Evolutionary conservation across 2,329 filamentous ascomycete genomes (phyloP), one percentile per base, ranked within the genome.

Genomic region (Setomelanomma holmii): DNA sequence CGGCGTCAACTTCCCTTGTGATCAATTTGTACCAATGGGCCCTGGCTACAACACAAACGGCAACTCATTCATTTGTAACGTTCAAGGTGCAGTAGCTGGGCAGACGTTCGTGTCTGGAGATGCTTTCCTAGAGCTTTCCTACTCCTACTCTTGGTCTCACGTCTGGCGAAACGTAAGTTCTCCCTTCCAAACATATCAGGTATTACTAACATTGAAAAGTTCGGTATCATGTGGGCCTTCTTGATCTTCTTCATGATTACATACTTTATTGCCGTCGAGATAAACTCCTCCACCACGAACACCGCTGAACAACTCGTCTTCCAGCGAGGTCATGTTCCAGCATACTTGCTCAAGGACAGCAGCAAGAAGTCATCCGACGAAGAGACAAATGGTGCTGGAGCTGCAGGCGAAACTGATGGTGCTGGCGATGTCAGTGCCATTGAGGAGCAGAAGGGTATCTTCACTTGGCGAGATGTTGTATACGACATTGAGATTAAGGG

Each of bases 251-350:
- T 90, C 75, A 83, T 87, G 75, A 51, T 73, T 3, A 60, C 87
- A 1, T 90, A 91, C 73, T 82, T 90, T 44, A 40, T 83, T 14
- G 84, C 84, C 0, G 82, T 83, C 0, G 88, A 91, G 64, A 58
- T 88, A 60, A 89, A 89, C 71, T 86, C 87, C 0, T 78, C 82
- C 1, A 84, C 82, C 0, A 76, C 78, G 1, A 88, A 84, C 45
- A 86, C 83, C 1, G 88, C 86, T 0, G 89, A 92, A 65, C 83
- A 86, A 1, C 80, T 92, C 1, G 85, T 91, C 8, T 91, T 90
- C 54, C 69, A 69, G 49, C 67, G 72, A n/a, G 77, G 77, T 5
- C 73, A 77, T 52, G 76, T 79, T 36, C 78, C 77, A 3, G 66
- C 67, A 14, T 74, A 78, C 60, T 56, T 79, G 60, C 66, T 71